Evolutionary conservation across 2,329 filamentous ascomycete species (phyloP).

Genomic region (Endoconidiophora laricicola): DNA sequence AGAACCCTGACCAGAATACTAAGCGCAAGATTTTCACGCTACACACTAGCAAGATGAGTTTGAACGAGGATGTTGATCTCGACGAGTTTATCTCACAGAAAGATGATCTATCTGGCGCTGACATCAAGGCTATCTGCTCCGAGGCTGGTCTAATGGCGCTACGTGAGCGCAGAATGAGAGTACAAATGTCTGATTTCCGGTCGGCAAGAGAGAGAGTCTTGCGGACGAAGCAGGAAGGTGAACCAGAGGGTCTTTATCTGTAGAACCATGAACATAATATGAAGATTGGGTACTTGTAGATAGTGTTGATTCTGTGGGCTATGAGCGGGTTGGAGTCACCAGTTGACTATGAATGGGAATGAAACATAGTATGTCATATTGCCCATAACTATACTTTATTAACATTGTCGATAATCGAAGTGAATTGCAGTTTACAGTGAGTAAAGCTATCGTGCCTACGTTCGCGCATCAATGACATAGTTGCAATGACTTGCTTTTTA

Average conservation of each 20-base stretch:
- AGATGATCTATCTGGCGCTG: slow-evolving; percentile 89
- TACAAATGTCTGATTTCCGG: slow-evolving; percentile 97
- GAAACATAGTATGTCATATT: too few species aligned
- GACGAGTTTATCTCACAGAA: slow-evolving; percentile 98
- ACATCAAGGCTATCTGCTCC: slow-evolving; percentile 98
- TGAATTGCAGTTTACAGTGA: too few species aligned
- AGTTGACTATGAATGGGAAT: too few species aligned
- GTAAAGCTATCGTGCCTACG: too few species aligned
- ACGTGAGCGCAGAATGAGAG: slow-evolving; percentile 87
- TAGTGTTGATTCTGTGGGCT: background rate
- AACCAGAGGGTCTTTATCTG: slow-evolving; percentile 96
- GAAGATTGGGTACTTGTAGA: too few species aligned
- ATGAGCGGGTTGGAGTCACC: background rate
- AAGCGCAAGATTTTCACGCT: slow-evolving; percentile 96
- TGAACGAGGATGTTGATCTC: slow-evolving; percentile 90
- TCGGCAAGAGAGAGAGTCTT: slow-evolving; percentile 83
- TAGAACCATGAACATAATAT: slow-evolving; percentile 29
- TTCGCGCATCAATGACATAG: too few species aligned
- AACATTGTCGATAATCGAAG: too few species aligned
- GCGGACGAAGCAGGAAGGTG: slow-evolving; percentile 96
- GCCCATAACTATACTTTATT: too few species aligned
- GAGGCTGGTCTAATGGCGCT: slow-evolving; percentile 90
- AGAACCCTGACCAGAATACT: slow-evolving; percentile 64
- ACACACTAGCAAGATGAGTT: slow-evolving; percentile 96
- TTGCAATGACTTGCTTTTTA: too few species aligned